Conservation (phyloP, 2,329 filamentous ascomycete genomes). For the Trichoderma afroharzianum region DNA sequence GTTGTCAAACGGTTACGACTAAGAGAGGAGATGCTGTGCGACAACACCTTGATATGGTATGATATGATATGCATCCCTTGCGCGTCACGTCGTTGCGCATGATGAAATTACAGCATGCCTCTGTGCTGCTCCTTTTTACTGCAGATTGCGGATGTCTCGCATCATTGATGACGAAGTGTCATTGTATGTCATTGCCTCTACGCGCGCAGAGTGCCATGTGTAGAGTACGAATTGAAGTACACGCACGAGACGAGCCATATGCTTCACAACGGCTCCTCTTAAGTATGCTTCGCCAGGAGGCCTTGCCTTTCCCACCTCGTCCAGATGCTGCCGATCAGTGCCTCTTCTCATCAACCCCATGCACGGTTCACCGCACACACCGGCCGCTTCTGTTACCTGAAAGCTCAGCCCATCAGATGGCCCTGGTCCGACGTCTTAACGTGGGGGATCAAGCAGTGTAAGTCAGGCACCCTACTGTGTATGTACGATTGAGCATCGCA, state of each 20-base stretch:
- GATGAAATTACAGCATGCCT: not conserved
- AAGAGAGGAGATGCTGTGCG: not conserved
- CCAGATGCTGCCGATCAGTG: slow-evolving; percentile 5
- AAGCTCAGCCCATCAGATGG: slow-evolving; percentile 9
- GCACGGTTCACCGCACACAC: slow-evolving; percentile 7
- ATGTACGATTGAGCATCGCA: not conserved
- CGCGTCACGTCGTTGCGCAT: not conserved
- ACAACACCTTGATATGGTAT: not conserved
- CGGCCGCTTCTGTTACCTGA: not conserved
- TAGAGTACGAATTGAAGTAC: not conserved
- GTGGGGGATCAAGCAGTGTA: not conserved
- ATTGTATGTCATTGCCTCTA: not conserved
- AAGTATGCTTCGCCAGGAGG: not conserved
- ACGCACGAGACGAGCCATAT: not conserved
- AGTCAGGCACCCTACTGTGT: not conserved
- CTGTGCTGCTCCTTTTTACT: not conserved
- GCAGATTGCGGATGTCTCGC: not conserved
- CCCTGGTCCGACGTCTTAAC: not conserved
- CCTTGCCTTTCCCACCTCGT: not conserved
- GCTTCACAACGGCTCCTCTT: not conserved
- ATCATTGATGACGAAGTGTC: not conserved
- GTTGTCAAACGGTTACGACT: not conserved
- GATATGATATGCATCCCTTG: not conserved
- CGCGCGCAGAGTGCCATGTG: not conserved
- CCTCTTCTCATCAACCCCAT: not conserved